Base-by-base conservation (phyloP, 2,329 filamentous ascomycete genomes). In the Alternaria sp. region DNA sequence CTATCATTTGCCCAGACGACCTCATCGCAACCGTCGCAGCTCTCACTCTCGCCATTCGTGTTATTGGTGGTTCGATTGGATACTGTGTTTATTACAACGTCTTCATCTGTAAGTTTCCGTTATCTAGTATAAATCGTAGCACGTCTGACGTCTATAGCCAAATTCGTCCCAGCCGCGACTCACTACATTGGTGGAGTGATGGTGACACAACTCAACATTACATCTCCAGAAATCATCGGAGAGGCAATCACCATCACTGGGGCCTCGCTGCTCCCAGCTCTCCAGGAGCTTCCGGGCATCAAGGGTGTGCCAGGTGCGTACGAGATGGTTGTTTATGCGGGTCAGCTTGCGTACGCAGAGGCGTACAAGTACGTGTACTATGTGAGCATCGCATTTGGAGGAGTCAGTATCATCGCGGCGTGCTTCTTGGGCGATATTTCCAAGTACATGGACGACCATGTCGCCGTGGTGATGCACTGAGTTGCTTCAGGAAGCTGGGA, bases 1-100 rank as follows among this genome's bases (percentile, higher is more conserved):
- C 87, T 2, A 90, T 91, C 68, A 87, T 91, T 67, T 90, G 88
- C 65, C 88, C 88, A 0, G 87, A 89, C 70, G 88, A 91, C 59
- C 81, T 91, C 3, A 91, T 91, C 65, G 89, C 87, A 22, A 91
- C 89, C 1, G 84, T 90, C 48, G 85, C 88, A 0, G 88, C 89
- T 4, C 79, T 91, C 12, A 91, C 88, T 0, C 83, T 91, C 38
- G 85, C 88, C 9, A 87, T 91, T 64, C 88, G 89, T 44, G 87
- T 90, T 48, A 83, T 91, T 47, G 89, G 89, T 44, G 89, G 88
- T 20, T 84, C 85, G 14, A 84, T 91, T 58, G 89, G 87, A 38
- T 89, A 88, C 72, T 84, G 84, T 75, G 71, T 80, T 5, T 82
- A 80, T 64, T 79, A 77, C 66, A 77, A 78, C 53, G 71, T 78